Evolutionary conservation across 108 stramenopile genomes (phyloP).

Genomic region (Asterionellopsis glacialis): DNA sequence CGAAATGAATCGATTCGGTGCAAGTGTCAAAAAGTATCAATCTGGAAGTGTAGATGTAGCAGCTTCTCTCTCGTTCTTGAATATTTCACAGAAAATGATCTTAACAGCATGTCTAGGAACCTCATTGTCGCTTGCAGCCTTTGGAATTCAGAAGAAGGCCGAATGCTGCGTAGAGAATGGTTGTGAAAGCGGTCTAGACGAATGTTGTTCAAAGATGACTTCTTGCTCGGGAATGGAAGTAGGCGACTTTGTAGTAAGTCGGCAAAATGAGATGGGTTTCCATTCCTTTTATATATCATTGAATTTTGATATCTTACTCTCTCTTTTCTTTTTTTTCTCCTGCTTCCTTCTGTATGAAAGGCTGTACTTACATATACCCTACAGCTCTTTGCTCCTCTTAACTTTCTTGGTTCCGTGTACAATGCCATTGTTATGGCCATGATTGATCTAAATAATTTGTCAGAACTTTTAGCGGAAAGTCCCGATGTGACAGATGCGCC

Average conservation of each 20-base stretch:
- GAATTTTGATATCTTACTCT: too few species aligned
- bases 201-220: constrained; percentile 56
- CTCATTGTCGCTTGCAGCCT: constrained; percentile 60
- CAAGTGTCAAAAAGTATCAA: constrained; percentile 77
- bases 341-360: too few species aligned
- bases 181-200: constrained; percentile 50
- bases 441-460: constrained; percentile 89
- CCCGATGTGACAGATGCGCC: constrained; percentile 86
- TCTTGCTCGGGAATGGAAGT: constrained; percentile 83
- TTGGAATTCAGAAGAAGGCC: constrained; percentile 51
- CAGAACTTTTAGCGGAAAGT: constrained; percentile 84
- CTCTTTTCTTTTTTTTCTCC: too few species aligned
- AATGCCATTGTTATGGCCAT: constrained; percentile 88
- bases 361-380: constrained; percentile 88
- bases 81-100: constrained; percentile 87
- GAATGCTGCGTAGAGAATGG: constrained; percentile 58
- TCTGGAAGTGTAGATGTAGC: constrained; percentile 71
- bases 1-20: constrained; percentile 75
- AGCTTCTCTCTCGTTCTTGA: constrained; percentile 82
- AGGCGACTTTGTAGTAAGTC: constrained; percentile 80
- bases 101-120: constrained; percentile 77
- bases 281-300: too few species aligned
- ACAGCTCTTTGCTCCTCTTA: constrained; percentile 90
- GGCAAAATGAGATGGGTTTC: too few species aligned
- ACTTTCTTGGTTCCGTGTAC: constrained; percentile 92